These are phyloP conservation scores for Fusarium verticillioides DNA, from an alignment of 2,329 filamentous ascomycete genomes.

Conservation along the genomic window DNA sequence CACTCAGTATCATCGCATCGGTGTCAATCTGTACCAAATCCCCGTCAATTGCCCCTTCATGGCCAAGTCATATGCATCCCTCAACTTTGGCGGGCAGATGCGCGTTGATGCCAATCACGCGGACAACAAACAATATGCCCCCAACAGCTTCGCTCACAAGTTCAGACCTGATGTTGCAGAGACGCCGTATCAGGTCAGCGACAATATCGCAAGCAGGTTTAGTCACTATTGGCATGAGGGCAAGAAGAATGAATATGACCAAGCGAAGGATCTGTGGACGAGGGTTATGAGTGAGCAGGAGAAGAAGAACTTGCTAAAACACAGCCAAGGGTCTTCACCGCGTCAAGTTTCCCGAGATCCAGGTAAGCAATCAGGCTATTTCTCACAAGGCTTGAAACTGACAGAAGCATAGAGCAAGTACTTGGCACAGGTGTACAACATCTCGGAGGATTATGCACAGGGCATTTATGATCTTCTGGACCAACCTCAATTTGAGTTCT, in stretches of 20 bases:
- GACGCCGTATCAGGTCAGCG: conserved; percentile 2
- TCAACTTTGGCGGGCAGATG: conserved; percentile 2
- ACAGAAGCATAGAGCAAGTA: not conserved
- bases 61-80: conserved; percentile 7
- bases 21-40: conserved; percentile 1
- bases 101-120: conserved; percentile 4
- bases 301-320: conserved; percentile 17
- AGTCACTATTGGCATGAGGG: conserved; percentile 4
- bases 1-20: conserved; percentile 4
- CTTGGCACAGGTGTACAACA: not conserved
- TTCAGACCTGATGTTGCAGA: conserved; percentile 2
- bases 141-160: conserved; percentile 8
- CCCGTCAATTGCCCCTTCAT: conserved; percentile 11
- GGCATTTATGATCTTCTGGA: not conserved
- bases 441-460: conserved; percentile 1
- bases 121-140: not conserved
- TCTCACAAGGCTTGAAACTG: fast-evolving
- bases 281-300: conserved; percentile 2
- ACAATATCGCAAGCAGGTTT: not conserved
- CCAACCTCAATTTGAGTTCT: not conserved
- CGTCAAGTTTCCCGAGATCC: not conserved
- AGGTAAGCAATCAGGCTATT: not conserved
- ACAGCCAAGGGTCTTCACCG: not conserved
- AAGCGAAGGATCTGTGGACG: not conserved
- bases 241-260: conserved; percentile 5